A percentile compares a stretch with the other conserved stretches of the same genome.
Evolutionary conservation across 225 moss, liverwort and hornwort genomes (phyloP).

Genomic region (Bryum argenteum): DNA sequence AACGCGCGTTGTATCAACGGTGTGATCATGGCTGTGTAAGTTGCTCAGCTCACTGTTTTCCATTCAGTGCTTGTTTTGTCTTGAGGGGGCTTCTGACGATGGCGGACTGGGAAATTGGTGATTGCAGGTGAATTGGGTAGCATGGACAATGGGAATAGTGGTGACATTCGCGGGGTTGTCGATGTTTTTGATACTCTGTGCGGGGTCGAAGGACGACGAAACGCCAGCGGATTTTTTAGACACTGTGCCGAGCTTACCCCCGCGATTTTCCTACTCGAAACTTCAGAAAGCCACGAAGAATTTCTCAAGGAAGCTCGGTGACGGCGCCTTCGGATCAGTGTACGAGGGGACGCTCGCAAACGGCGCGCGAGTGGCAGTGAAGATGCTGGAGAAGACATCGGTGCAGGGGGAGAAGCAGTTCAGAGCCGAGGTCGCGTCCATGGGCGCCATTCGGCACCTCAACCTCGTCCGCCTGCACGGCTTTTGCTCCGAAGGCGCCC

Average conservation of each 20-base stretch:
- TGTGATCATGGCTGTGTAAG: conserved; percentile 43
- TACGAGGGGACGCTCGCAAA: conserved; percentile 65
- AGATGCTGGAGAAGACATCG: conserved; percentile 63
- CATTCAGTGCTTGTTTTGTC: neutral
- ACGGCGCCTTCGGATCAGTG: conserved; percentile 72
- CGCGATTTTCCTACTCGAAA: conserved; percentile 52
- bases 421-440: conserved; percentile 65
- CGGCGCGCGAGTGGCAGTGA: conserved; percentile 70
- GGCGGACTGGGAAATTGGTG: neutral
- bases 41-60: no score
- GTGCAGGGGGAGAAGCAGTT: conserved; percentile 69
- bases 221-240: conserved; percentile 53
- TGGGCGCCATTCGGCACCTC: conserved; percentile 66
- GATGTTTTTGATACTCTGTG: conserved; percentile 42
- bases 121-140: conserved; percentile 39
- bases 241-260: conserved; percentile 54
- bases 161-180: conserved; percentile 42
- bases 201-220: conserved; percentile 51
- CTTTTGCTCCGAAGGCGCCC: conserved; percentile 52
- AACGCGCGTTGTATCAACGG: conserved; percentile 15
- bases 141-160: conserved; percentile 23
- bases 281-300: conserved; percentile 62
- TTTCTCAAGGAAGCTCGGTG: conserved; percentile 64
- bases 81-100: conserved; percentile 1
- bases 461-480: conserved; percentile 74